phyloP scores from a whole-genome alignment of 2,329 filamentous ascomycete genomes.

The Fusarium floridanum region DNA sequence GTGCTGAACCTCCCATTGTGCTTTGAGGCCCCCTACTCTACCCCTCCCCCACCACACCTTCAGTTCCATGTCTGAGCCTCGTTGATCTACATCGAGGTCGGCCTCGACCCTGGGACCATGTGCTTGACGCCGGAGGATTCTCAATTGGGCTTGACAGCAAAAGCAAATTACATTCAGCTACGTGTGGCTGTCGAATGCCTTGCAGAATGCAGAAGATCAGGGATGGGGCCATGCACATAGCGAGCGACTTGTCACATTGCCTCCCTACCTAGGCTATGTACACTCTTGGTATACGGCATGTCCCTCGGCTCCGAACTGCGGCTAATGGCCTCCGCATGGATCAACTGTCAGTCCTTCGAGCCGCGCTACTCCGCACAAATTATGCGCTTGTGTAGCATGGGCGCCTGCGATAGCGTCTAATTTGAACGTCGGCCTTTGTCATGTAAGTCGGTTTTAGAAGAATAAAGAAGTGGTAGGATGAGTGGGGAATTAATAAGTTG shows the following conservation, averaged over 20 bases:
- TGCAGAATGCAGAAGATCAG: neutral
- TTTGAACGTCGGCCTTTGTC: too few relatives aligned
- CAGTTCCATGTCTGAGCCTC: neutral
- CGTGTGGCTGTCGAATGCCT: constrained; percentile 12
- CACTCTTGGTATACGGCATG: neutral
- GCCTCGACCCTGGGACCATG: neutral
- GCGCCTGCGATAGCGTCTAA: too few relatives aligned
- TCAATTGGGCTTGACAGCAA: constrained; percentile 10
- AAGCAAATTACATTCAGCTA: constrained; percentile 18
- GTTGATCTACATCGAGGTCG: neutral
- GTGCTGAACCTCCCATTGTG: neutral
- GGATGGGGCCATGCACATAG: neutral
- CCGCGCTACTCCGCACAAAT: too few relatives aligned
- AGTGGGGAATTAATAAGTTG: too few relatives aligned
- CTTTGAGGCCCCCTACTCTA: constrained; percentile 8
- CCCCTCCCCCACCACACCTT: constrained; percentile 4
- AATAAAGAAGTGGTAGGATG: too few relatives aligned
- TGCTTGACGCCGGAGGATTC: neutral
- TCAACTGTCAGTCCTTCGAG: too few relatives aligned
- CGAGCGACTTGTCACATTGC: constrained; percentile 25
- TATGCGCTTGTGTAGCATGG: too few relatives aligned
- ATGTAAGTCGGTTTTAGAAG: too few relatives aligned
- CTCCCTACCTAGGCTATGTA: too few relatives aligned
- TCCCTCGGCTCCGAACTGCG: too few relatives aligned
- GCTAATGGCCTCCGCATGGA: too few relatives aligned